Evolutionary conservation across 2,329 filamentous ascomycete genomes (phyloP).

Genomic region (Rhynchosporium graminicola): DNA sequence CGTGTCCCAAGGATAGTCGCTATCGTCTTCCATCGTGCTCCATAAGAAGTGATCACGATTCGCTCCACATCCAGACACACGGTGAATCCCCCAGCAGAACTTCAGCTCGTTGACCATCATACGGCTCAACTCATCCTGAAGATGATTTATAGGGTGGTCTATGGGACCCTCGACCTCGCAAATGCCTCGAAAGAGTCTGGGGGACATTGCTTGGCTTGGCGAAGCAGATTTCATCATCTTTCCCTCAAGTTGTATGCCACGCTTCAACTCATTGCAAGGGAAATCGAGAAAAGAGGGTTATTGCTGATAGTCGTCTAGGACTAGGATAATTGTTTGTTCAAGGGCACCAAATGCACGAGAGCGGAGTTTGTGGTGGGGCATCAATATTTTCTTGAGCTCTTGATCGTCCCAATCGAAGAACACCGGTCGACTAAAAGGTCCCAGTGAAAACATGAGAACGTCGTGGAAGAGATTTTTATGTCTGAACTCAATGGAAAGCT

Average conservation of each 20-base stretch:
- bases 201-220: too few relatives aligned
- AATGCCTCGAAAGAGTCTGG: too few relatives aligned
- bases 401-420: background rate
- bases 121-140: too few relatives aligned
- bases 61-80: background rate
- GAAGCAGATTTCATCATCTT: too few relatives aligned
- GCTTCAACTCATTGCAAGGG: too few relatives aligned
- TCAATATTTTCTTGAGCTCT: background rate
- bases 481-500: background rate
- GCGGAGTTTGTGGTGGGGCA: background rate
- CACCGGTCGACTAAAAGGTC: background rate
- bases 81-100: background rate
- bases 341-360: background rate
- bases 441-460: background rate
- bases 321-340: background rate
- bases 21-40: background rate
- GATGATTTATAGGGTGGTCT: too few relatives aligned
- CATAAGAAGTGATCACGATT: background rate
- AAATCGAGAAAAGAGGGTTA: too few relatives aligned
- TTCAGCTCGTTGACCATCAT: background rate
- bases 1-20: conserved; percentile 7
- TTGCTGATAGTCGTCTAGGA: too few relatives aligned
- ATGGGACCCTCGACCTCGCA: too few relatives aligned
- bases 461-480: background rate
- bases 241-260: too few relatives aligned